A percentile compares a stretch with the other conserved stretches of the same genome.
phyloP scores from a whole-genome alignment of 805 yeast genomes.

The Cyberlindnera xishuangbannaensis region DNA sequence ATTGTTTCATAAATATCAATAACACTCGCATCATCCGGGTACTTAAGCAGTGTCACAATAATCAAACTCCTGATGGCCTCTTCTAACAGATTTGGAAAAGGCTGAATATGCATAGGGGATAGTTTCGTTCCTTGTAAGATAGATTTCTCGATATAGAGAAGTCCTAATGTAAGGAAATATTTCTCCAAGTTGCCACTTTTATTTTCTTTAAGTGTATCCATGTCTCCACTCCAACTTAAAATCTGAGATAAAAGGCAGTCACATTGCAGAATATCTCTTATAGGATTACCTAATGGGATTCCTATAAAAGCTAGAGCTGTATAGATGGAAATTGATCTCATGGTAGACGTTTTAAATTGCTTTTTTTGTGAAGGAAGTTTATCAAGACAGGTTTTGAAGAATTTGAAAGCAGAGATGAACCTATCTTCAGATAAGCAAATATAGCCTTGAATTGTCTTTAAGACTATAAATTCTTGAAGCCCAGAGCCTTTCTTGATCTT shows the following conservation, averaged over 20 bases:
- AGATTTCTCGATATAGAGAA: conserved; percentile 10
- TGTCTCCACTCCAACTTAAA: conserved; percentile 5
- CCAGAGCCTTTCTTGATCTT: too few relatives aligned
- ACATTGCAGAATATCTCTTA: conserved; percentile 3
- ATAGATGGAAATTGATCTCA: conserved; percentile 4
- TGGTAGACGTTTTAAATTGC: background rate
- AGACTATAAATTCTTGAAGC: conserved; percentile 2
- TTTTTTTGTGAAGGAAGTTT: background rate
- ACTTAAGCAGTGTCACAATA: conserved; percentile 10
- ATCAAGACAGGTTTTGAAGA: conserved; percentile 1
- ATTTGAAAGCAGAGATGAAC: background rate
- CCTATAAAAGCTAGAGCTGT: conserved; percentile 7
- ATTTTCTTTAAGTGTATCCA: conserved; percentile 3
- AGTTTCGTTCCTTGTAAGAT: conserved; percentile 1
- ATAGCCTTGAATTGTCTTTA: conserved; percentile 7
- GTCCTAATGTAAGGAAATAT: conserved; percentile 11
- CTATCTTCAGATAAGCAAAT: conserved; percentile 1
- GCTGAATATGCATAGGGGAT: background rate
- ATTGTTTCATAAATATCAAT: conserved; percentile 33
- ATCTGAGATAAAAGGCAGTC: conserved; percentile 4
- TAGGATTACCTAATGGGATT: background rate
- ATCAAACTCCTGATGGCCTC: conserved; percentile 15
- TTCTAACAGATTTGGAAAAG: conserved; percentile 2
- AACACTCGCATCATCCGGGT: conserved; percentile 35
- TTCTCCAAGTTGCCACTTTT: conserved; percentile 8